Evolutionary conservation across 768 basidiomycete species (phyloP).

Genomic region (Tulasnella sp.): DNA sequence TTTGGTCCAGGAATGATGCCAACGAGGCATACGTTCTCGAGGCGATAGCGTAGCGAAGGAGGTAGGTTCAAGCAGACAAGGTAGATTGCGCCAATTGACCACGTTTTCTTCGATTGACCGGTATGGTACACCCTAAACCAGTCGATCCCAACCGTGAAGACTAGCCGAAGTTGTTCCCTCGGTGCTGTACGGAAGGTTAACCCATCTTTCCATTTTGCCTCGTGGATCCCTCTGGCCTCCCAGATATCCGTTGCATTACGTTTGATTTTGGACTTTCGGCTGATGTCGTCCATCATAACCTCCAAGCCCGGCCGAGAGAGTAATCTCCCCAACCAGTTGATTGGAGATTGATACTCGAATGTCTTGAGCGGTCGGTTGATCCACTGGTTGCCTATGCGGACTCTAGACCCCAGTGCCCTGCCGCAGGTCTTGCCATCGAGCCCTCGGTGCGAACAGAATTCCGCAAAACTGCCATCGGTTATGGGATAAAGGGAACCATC

Average conservation of each 20-base stretch:
- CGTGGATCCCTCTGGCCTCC: neutral
- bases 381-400: too few species aligned
- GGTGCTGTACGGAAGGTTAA: neutral
- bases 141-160: slow-evolving; percentile 28
- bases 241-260: neutral
- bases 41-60: slow-evolving; percentile 22
- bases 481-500: too few species aligned
- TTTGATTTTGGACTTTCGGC: neutral
- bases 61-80: slow-evolving; percentile 32
- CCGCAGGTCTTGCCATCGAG: too few species aligned
- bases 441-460: too few species aligned
- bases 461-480: too few species aligned
- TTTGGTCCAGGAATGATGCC: slow-evolving; percentile 30
- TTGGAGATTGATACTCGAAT: too few species aligned
- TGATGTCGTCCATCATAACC: neutral
- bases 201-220: neutral
- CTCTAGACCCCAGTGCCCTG: too few species aligned
- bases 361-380: too few species aligned
- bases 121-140: slow-evolving; percentile 30
- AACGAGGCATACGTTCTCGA: slow-evolving; percentile 30
- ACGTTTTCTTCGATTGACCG: slow-evolving; percentile 24
- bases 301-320: neutral
- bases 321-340: neutral
- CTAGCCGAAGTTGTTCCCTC: neutral
- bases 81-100: slow-evolving; percentile 27